These are phyloP conservation scores for Ogataea methylovora DNA, from an alignment of 805 yeast species.

Conservation along the genomic window DNA sequence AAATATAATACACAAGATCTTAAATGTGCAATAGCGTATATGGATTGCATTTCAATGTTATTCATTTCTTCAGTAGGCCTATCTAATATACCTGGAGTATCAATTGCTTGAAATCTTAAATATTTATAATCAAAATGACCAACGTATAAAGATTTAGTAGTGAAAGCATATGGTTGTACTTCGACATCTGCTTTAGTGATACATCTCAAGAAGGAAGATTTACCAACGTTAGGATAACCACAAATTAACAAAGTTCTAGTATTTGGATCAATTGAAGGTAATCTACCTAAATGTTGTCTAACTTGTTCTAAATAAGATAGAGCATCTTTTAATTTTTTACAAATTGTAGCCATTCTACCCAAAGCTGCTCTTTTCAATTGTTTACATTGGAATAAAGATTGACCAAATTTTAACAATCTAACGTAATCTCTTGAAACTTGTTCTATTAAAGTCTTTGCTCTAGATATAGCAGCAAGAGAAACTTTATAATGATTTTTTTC, in stretches of 20 bases:
- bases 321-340: conserved; percentile 92
- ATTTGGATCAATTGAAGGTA: conserved; percentile 97
- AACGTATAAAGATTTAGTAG: conserved; percentile 93
- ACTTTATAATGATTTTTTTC: conserved; percentile 98
- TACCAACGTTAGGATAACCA: conserved; percentile 99
- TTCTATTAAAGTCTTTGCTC: conserved; percentile 90
- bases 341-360: conserved; percentile 99
- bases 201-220: conserved; percentile 86
- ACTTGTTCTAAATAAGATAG: conserved; percentile 93
- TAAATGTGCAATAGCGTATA: conserved; percentile 96
- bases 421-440: conserved; percentile 95
- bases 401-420: conserved; percentile 92
- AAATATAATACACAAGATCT: conserved; percentile 94
- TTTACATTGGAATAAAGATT: conserved; percentile 96
- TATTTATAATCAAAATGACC: conserved; percentile 99
- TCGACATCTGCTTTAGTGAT: conserved; percentile 98
- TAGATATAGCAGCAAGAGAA: conserved; percentile 87
- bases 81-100: conserved; percentile 97
- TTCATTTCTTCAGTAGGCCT: conserved; percentile 99
- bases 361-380: conserved; percentile 97
- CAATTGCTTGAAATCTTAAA: conserved; percentile 96
- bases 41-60: conserved; percentile 98
- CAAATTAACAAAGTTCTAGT: conserved; percentile 95
- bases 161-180: conserved; percentile 98
- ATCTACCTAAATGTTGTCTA: conserved; percentile 97